These are phyloP conservation scores for Saccharomycopsis capsularis DNA, from an alignment of 805 yeast genomes.

Conservation along the genomic window DNA sequence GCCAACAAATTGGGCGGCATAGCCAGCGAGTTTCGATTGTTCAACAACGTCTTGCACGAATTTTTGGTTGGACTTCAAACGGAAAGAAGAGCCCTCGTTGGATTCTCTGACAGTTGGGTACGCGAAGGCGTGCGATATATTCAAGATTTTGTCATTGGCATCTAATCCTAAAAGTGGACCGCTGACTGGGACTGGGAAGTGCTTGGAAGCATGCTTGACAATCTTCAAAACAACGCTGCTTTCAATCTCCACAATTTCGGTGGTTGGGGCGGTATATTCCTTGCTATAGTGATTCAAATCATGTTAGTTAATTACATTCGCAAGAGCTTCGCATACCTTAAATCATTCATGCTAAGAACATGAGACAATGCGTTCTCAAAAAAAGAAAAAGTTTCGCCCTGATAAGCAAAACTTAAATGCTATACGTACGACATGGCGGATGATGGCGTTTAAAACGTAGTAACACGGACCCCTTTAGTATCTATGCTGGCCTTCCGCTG, in stretches of 20 bases:
- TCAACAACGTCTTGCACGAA: constrained; percentile 65
- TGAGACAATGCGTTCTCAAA: too few species aligned
- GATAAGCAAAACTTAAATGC: too few species aligned
- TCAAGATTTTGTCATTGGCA: constrained; percentile 40
- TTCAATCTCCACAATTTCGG: constrained; percentile 23
- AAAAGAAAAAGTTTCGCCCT: too few species aligned
- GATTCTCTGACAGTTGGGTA: constrained; percentile 56
- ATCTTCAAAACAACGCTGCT: constrained; percentile 45
- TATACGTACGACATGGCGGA: too few species aligned
- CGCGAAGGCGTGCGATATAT: constrained; percentile 55
- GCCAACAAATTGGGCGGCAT: constrained; percentile 68
- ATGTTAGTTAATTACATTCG: too few species aligned
- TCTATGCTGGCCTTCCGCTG: too few species aligned
- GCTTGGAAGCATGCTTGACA: constrained; percentile 59
- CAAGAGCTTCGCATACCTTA: too few species aligned
- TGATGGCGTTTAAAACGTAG: too few species aligned
- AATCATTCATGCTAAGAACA: too few species aligned
- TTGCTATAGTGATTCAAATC: too few species aligned
- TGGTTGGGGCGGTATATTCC: constrained; percentile 22
- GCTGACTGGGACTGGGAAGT: constrained; percentile 52
- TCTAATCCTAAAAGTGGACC: constrained; percentile 77
- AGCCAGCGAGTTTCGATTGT: constrained; percentile 52
- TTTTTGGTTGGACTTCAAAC: constrained; percentile 52
- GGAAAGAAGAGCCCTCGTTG: constrained; percentile 53
- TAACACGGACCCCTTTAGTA: too few species aligned